Base-by-base conservation (phyloP, 1,284 basidiomycete species). In the Melampsora americana region DNA sequence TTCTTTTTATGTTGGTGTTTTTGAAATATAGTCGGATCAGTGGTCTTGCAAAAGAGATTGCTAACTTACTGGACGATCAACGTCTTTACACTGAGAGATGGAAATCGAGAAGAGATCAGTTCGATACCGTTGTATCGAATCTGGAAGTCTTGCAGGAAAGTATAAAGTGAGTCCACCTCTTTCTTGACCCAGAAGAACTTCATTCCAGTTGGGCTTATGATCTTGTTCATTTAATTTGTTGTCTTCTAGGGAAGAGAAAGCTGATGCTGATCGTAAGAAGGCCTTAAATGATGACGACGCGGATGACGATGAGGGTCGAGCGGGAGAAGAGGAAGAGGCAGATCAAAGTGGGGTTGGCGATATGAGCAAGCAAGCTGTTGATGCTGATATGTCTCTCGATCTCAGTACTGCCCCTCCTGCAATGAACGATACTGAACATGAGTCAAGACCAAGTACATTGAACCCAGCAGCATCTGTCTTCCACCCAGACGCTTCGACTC, bases 251-350 rank as follows among this genome's bases (percentile, higher is more conserved):
- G 70, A 73, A 35, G 70, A 73, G 48, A 73, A 73, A 66, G 70
- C 70, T 5, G 70, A 73, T 53, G 70, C 70, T 39, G 70, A 73
- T 66, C 70, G 70, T n/a, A 73, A 73, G 50, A 73, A 73, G 35
- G 70, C 70, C 1, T 39, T 73, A 32, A 73, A 73, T 66, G 70
- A 73, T 59, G 70, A 73, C 46, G 70, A 73, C n/a, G 35, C 48
- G 18, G 70, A 73, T 12, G 70, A 73, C 30, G 70, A 61, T 32
- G 61, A 73, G 20, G 62, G 48, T 23, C 56, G 35, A 28, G 69
- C 60, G 28, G 69, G 3, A 18, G 60, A 62, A 32, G 60, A 62
- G 18, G 23, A 28, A 6, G 60, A 28, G 26, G 60, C 3, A 62
- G 60, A 62, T 18, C 23, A 18, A 66, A 44, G 64, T 18, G 18